Base-by-base conservation (phyloP, 2,329 filamentous ascomycete genomes). In the Graphilbum sp. region DNA sequence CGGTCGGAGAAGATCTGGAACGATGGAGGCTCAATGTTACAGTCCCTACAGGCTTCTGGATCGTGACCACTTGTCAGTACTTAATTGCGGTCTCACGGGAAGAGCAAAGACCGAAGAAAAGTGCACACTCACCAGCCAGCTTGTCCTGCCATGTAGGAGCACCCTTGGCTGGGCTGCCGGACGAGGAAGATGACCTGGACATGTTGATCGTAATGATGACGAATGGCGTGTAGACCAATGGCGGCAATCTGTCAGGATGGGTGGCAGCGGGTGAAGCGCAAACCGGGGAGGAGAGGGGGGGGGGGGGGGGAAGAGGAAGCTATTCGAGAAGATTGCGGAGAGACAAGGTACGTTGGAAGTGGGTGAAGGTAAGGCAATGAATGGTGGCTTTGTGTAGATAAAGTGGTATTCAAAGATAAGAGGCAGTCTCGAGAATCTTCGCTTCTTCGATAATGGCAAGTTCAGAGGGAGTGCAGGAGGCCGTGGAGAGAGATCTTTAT, bases 1-100 rank as follows among this genome's bases (percentile, higher is more conserved):
- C 49, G 49, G 46, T 56, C 52, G 5, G 52, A 57, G 29, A 54
- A 47, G 34, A 56, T 47, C 41, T 55, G 50, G 41, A 53, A 56
- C n/a, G 48, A 42, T 17, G 53, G 50, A 7, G 46, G 43, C 8
- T 46, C 45, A 20, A 56, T 51, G 25, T 50, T 48, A 35, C 41
- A 52, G 18, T 50, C 49, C 16, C 42, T 45, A 46, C 56, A 58
- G 17, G 51, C 46, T 2, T 51, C 56, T 58, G 42, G 36, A 15
- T 15, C 12, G 31, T 29, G 16, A 5, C 10, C 8, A n/a, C 5
- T 29, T 15, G 13, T 6, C 27, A 29, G 8, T 5, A 12, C 8
- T 12, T 13, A 25, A 25, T 12, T 25, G 12, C 23, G 23, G 23
- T 25, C 7, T 27, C n/a, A n/a, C n/a, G n/a, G n/a, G n/a, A n/a